Conservation (phyloP, 768 basidiomycete genomes). For the Lactifluus volemus region DNA sequence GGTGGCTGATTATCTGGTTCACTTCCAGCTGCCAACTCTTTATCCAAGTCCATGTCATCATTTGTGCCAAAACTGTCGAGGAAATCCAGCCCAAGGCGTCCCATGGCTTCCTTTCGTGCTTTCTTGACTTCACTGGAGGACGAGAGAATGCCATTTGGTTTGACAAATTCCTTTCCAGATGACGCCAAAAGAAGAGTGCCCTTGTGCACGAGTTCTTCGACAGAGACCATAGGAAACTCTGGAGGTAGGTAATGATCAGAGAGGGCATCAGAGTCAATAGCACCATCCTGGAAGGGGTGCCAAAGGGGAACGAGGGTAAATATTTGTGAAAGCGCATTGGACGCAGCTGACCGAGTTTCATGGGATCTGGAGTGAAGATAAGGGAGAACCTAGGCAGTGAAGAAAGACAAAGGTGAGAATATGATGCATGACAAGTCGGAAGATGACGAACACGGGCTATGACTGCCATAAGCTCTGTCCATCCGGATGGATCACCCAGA, state of each 20-base stretch:
- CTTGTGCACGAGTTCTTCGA: slow-evolving; percentile 66
- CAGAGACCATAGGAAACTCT: slow-evolving; percentile 68
- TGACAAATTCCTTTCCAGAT: slow-evolving; percentile 86
- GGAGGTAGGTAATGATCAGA: slow-evolving; percentile 31
- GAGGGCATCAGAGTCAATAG: slow-evolving; percentile 23
- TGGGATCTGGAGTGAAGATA: slow-evolving; percentile 86
- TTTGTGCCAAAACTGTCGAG: slow-evolving; percentile 57
- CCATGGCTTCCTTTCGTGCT: slow-evolving; percentile 84
- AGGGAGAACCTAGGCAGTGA: slow-evolving; percentile 63
- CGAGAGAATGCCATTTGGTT: slow-evolving; percentile 61
- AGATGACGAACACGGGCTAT: slow-evolving; percentile 62
- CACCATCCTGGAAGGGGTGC: slow-evolving; percentile 39
- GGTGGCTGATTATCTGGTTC: slow-evolving; percentile 35
- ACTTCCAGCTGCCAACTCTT: slow-evolving; percentile 56
- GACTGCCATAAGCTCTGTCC: slow-evolving; percentile 86
- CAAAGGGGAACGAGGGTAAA: slow-evolving; percentile 79
- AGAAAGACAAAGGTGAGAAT: not conserved
- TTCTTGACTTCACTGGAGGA: slow-evolving; percentile 76
- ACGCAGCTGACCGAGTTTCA: slow-evolving; percentile 87
- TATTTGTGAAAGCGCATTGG: slow-evolving; percentile 80
- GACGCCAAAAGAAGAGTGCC: slow-evolving; percentile 79
- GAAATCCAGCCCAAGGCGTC: slow-evolving; percentile 79
- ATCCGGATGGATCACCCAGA: slow-evolving; percentile 61
- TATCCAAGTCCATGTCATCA: slow-evolving; percentile 83
- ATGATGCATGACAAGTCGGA: slow-evolving; percentile 1